Evolutionary conservation across 192 early-diverging fungal species (phyloP).

Genomic region (Mortierella hygrophila): DNA sequence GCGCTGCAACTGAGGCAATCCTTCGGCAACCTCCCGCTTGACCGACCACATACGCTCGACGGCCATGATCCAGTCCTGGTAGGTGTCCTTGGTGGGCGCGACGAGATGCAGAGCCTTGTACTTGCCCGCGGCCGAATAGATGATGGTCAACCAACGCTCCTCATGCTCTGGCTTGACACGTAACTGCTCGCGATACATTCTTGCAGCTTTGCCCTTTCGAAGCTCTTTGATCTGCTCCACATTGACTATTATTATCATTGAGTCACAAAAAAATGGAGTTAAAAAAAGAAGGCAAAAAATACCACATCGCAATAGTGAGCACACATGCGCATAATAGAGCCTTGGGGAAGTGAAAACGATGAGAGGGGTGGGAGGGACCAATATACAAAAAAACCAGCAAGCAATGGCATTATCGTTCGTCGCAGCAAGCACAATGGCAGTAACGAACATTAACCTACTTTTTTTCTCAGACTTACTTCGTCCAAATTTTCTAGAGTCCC

Average conservation of each 20-base stretch:
- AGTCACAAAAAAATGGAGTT: background rate
- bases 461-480: constrained; percentile 38
- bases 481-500: constrained; percentile 62
- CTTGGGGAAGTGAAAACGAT: background rate
- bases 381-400: background rate
- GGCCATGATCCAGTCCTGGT: constrained; percentile 56
- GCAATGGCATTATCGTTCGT: constrained; percentile 10
- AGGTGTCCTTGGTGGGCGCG: constrained; percentile 51
- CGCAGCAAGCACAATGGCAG: background rate
- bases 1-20: constrained; percentile 54
- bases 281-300: constrained; percentile 3
- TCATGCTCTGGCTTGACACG: constrained; percentile 52
- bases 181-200: constrained; percentile 56
- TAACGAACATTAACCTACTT: constrained; percentile 1
- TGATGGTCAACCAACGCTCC: constrained; percentile 59
- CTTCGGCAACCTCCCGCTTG: constrained; percentile 52
- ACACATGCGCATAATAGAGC: background rate
- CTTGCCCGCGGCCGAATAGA: constrained; percentile 57
- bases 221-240: constrained; percentile 64
- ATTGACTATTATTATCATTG: constrained; percentile 52
- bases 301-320: background rate
- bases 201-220: constrained; percentile 54
- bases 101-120: constrained; percentile 61
- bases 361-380: background rate
- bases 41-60: constrained; percentile 56